phyloP scores from a whole-genome alignment of 352 stramenopile species.

The Pythium dissotocum region DNA sequence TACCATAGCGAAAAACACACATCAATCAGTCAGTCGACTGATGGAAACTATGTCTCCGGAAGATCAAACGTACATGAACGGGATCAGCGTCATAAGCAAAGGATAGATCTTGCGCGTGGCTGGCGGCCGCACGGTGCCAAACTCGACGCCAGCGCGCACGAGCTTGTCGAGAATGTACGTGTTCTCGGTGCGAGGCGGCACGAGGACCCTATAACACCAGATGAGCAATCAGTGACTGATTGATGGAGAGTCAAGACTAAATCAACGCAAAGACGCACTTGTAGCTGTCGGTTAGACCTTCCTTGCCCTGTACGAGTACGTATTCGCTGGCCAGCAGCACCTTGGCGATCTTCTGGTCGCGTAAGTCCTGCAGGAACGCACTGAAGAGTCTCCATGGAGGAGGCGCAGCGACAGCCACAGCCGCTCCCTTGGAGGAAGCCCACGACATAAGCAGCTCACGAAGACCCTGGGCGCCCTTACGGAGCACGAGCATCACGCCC shows the following conservation, averaged over 20 bases:
- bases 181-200: constrained; percentile 73
- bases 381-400: constrained; percentile 72
- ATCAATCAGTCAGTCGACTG: not conserved
- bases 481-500: constrained; percentile 42
- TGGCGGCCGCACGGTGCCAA: constrained; percentile 59
- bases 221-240: not conserved
- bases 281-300: constrained; percentile 41
- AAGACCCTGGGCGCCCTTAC: constrained; percentile 37
- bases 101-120: constrained; percentile 47
- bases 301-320: constrained; percentile 54
- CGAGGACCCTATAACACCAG: constrained; percentile 45
- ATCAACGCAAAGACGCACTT: constrained; percentile 38
- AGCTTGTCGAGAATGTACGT: constrained; percentile 71
- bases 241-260: constrained; percentile 9
- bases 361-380: constrained; percentile 57
- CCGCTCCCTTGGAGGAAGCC: constrained; percentile 22
- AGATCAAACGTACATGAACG: constrained; percentile 53
- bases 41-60: not conserved
- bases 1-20: not conserved
- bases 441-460: constrained; percentile 29
- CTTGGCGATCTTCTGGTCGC: constrained; percentile 47
- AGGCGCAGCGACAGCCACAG: constrained; percentile 9
- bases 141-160: constrained; percentile 62
- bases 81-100: constrained; percentile 64
- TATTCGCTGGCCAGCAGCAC: constrained; percentile 65